Evolutionary conservation across 306 rosid genomes (phyloP), one percentile per base, ranked within the genome.

Genomic region (Canavalia ensiformis): DNA sequence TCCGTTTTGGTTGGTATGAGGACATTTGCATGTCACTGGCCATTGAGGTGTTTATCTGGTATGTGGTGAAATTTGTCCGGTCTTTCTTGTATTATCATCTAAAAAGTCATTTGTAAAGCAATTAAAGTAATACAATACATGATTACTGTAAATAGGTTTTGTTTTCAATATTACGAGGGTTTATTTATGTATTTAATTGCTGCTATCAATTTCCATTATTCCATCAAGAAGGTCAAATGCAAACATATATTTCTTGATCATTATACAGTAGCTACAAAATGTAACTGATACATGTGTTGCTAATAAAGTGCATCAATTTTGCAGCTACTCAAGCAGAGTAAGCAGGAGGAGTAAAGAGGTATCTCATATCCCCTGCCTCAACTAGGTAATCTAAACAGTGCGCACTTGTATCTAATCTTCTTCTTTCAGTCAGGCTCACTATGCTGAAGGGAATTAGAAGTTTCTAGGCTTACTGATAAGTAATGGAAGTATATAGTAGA

Each of bases 301-400:
- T 68, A 33, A 78, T 45, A n/a, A 66, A 44, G 49, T 41, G 34
- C 64, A 47, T 78, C 31, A 4, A 68, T 42, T 55, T 59, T 55
- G 28, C 59, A 68, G 59, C 68, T 30, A 9, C 30, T 55, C 58
- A 55, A 55, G 37, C 55, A 4, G 68, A 42, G 47, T 3, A 9
- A 55, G 8, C 34, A 31, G 42, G 49, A 68, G 56, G 59, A 44
- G 57, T 55, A 42, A 68, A 78, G 37, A 35, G 13, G 37, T 8
- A 34, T 47, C 56, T 8, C 5, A 42, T 37, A 57, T 68, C 66
- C 55, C 25, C 55, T 56, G 30, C 58, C 57, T 42, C 47, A 55
- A 55, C 9, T 54, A 57, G 34, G 45, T 44, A 67, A 41, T 76
- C 64, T 41, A 25, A 54, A 41, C 7, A 9, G 41, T 31, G n/a